Conservation (phyloP, 768 basidiomycete genomes). For the Strobilomyces echinocephalus region DNA sequence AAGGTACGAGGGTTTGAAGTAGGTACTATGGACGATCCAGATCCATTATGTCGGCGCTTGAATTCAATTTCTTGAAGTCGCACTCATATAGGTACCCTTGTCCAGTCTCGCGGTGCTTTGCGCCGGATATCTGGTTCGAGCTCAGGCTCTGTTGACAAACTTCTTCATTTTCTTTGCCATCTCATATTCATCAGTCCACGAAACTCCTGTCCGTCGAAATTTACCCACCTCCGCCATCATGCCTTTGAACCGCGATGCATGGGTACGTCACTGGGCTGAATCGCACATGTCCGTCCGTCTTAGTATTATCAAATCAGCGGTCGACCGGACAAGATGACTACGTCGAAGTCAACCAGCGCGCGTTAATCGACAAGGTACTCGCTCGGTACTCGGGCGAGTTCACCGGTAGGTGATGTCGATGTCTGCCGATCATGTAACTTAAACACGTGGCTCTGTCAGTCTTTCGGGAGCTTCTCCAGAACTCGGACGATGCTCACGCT, state of each 20-base stretch:
- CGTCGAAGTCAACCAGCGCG: background rate
- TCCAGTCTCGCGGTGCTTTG: too few relatives aligned
- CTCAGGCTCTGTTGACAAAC: too few relatives aligned
- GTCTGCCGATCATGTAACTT: background rate
- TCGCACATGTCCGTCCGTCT: background rate
- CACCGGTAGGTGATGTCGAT: slow-evolving; percentile 45
- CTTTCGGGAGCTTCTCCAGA: slow-evolving; percentile 86
- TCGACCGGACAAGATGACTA: background rate
- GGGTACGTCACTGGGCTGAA: background rate
- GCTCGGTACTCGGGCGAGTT: slow-evolving; percentile 52
- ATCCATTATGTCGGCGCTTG: too few relatives aligned
- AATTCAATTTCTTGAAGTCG: too few relatives aligned
- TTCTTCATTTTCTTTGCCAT: too few relatives aligned
- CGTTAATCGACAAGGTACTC: background rate
- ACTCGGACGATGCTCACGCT: slow-evolving; percentile 88
- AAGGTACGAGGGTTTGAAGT: too few relatives aligned
- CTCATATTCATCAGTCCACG: too few relatives aligned
- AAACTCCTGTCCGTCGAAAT: too few relatives aligned
- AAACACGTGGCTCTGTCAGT: slow-evolving; percentile 30
- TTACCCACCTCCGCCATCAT: too few relatives aligned
- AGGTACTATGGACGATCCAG: too few relatives aligned
- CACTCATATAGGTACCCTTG: too few relatives aligned
- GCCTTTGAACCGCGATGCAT: background rate
- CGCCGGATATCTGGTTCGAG: too few relatives aligned
- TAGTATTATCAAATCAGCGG: background rate